Evolutionary conservation across 257 asterid genomes (phyloP), one percentile per base, ranked within the genome.

Genomic region (Ballota nigra): DNA sequence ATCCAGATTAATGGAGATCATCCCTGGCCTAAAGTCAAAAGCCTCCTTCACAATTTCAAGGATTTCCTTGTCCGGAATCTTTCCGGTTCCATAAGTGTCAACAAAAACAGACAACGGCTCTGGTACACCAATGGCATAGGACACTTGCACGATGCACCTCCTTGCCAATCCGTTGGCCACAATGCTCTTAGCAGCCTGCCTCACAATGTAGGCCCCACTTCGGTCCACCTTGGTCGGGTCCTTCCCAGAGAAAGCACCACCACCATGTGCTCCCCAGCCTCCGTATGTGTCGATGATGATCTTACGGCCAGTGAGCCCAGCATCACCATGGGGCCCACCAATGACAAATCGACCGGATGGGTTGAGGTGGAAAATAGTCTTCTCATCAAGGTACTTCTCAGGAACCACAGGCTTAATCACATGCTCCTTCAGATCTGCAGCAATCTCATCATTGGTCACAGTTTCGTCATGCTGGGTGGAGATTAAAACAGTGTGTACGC

Each of bases 221-320:
- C 83, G 31, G 74, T 79, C 83, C 69, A 79, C 83, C 80, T 79
- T 75, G 33, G 83, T 79, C 1, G 83, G 83, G 73, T 79, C 80
- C 72, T 78, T 78, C 7, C 82, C 83, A 8, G 80, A 79, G 79
- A 79, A 79, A 36, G 83, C 83, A 70, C 83, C 83, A 6, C 77
- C 83, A 6, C 80, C 83, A 1, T 79, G 80, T n/a, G 83, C 80
- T 1, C 79, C 80, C 77, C 83, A 79, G 0, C 80, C 83, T n/a
- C 80, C 79, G 10, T 79, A 79, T 4, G 80, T 79, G 64, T 79
- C 83, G 4, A 79, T 65, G 72, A 75, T 75, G 71, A 80, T 80
- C 84, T 80, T 80, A n/a, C 84, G 84, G 7, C 84, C 84, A 0
- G 84, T 80, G 29, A 80, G 78, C 41, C 84, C 84, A 55, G 84